These are phyloP conservation scores for Parachaetomium inaequale DNA, from an alignment of 495 filamentous ascomycete genomes.

Conservation along the genomic window DNA sequence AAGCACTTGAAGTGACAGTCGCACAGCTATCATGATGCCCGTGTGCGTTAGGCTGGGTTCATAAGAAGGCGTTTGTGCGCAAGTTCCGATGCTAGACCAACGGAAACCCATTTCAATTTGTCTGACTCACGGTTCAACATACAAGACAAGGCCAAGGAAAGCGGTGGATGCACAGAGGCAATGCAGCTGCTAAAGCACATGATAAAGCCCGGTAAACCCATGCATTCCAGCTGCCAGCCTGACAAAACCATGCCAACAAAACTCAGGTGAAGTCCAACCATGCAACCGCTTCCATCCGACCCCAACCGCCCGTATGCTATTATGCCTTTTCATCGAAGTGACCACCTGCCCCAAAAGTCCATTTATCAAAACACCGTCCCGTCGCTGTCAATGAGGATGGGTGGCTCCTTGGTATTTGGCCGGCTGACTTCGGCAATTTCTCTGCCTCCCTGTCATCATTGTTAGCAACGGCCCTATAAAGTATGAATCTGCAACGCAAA, in stretches of 20 bases:
- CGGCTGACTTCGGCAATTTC: conserved; percentile 94
- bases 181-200: not conserved
- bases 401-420: conserved; percentile 94
- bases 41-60: too few species aligned
- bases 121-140: too few species aligned
- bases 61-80: too few species aligned
- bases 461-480: not conserved
- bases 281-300: not conserved
- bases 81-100: too few species aligned
- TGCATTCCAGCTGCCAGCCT: not conserved
- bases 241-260: not conserved
- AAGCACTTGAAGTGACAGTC: too few species aligned
- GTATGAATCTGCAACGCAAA: conserved; percentile 30
- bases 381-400: conserved; percentile 93
- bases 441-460: conserved; percentile 68
- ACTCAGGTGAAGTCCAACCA: not conserved
- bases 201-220: not conserved
- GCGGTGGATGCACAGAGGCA: too few species aligned
- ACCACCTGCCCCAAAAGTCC: not conserved
- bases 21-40: too few species aligned
- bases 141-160: too few species aligned
- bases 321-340: not conserved
- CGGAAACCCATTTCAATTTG: too few species aligned
- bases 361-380: conserved; percentile 72
- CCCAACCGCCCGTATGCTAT: too few species aligned